A percentile compares a stretch with the other conserved stretches of the same genome.
These are phyloP conservation scores for Adansonia grandidieri DNA, from an alignment of 441 rosid species.

Conservation along the genomic window DNA sequence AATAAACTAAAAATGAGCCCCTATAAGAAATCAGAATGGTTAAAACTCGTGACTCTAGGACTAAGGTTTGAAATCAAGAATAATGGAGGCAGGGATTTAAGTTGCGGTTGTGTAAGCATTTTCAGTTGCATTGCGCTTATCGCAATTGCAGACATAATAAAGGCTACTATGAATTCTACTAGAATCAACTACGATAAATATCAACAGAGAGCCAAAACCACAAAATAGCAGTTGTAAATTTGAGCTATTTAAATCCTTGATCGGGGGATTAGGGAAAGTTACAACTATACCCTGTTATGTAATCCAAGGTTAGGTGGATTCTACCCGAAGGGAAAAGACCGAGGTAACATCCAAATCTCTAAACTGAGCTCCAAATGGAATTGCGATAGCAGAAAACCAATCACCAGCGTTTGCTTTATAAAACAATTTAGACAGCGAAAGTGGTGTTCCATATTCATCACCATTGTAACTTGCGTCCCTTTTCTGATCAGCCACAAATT, in stretches of 20 bases:
- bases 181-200: too few species aligned
- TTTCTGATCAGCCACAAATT: conserved; percentile 55
- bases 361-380: conserved; percentile 82
- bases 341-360: conserved; percentile 56
- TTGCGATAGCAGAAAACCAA: conserved; percentile 70
- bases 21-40: background rate
- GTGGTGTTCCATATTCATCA: conserved; percentile 48
- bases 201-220: too few species aligned
- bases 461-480: conserved; percentile 20
- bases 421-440: conserved; percentile 67
- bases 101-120: too few species aligned
- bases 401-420: conserved; percentile 62
- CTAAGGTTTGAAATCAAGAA: too few species aligned
- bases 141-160: too few species aligned
- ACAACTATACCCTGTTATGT: background rate
- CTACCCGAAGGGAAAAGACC: conserved; percentile 58
- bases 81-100: too few species aligned
- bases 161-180: too few species aligned
- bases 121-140: too few species aligned
- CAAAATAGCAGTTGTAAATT: too few species aligned
- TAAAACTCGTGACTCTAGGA: background rate
- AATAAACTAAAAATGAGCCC: background rate
- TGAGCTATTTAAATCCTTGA: too few species aligned
- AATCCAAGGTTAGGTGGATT: background rate
- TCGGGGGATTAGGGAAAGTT: background rate